Conservation (phyloP, 2,329 filamentous ascomycete species). For the Colletotrichum coccodes region DNA sequence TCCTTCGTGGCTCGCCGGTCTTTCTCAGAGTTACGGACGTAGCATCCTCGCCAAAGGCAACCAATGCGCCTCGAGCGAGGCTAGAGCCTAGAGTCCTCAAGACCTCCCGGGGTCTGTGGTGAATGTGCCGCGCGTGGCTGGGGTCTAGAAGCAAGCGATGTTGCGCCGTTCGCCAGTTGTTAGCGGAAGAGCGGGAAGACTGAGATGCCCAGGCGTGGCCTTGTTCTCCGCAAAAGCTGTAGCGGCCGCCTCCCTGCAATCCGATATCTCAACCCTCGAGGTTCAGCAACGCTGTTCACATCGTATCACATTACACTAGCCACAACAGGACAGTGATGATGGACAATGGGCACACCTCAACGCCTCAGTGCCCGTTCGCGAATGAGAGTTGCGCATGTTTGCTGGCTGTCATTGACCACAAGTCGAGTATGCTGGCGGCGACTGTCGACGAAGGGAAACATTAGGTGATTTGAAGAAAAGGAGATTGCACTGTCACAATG, state of each 20-base stretch:
- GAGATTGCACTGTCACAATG: conserved; percentile 24
- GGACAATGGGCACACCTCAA: conserved; percentile 25
- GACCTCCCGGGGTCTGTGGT: conserved; percentile 17
- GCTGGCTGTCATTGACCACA: conserved; percentile 4
- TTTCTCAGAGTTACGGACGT: conserved; percentile 24
- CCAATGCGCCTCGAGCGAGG: background rate
- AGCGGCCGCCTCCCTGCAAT: conserved; percentile 28
- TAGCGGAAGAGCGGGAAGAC: conserved; percentile 29
- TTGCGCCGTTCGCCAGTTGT: conserved; percentile 25
- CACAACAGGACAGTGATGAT: conserved; percentile 27
- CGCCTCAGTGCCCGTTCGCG: conserved; percentile 23
- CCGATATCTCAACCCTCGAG: conserved; percentile 29
- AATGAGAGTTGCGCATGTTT: conserved; percentile 11
- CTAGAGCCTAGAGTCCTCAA: background rate
- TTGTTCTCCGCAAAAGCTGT: conserved; percentile 25
- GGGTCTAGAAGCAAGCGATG: conserved; percentile 29
- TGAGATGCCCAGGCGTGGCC: conserved; percentile 19
- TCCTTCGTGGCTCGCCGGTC: conserved; percentile 1
- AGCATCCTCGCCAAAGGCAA: conserved; percentile 16
- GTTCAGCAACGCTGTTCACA: conserved; percentile 30
- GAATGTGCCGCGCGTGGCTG: conserved; percentile 29
- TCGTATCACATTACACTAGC: conserved; percentile 34
- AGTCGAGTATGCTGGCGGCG: conserved; percentile 1
- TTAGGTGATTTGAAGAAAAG: conserved; percentile 2
- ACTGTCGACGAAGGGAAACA: background rate